These are phyloP conservation scores for Fusarium nanum DNA, from an alignment of 2,329 filamentous ascomycete genomes.

Conservation along the genomic window DNA sequence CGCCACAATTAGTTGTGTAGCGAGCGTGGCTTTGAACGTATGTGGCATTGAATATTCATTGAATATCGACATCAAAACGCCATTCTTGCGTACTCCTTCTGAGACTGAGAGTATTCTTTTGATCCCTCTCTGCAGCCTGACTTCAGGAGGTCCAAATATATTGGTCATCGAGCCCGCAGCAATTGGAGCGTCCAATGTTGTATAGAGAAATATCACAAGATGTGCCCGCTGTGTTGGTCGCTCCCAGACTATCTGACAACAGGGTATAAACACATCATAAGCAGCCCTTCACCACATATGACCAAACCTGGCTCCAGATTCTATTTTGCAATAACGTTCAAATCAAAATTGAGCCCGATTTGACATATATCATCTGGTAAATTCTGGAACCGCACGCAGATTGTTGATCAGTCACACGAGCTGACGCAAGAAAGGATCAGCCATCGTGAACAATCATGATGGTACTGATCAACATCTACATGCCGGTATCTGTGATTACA, in stretches of 20 bases:
- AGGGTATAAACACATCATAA: background rate
- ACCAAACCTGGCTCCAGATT: constrained; percentile 12
- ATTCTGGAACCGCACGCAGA: background rate
- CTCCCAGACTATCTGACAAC: constrained; percentile 4
- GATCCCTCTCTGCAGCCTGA: background rate
- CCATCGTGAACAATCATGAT: background rate
- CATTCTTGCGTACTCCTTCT: background rate
- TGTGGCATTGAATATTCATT: background rate
- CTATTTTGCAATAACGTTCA: background rate
- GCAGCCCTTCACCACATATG: constrained; percentile 21
- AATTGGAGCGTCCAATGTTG: background rate
- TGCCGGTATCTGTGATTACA: background rate
- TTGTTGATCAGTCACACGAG: background rate
- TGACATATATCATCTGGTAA: background rate
- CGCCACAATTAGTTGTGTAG: background rate
- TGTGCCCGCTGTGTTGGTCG: constrained; percentile 9
- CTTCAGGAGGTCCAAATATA: background rate
- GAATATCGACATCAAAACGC: background rate
- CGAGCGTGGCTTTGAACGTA: background rate
- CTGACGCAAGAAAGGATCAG: constrained; percentile 11
- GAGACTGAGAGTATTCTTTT: background rate
- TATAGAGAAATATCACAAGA: background rate
- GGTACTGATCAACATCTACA: constrained; percentile 11
- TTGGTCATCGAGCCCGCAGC: background rate
- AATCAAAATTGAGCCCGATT: background rate